Evolutionary conservation across 192 early-diverging fungal genomes (phyloP), one percentile per base, ranked within the genome.

Genomic region (Backusella macrospora): DNA sequence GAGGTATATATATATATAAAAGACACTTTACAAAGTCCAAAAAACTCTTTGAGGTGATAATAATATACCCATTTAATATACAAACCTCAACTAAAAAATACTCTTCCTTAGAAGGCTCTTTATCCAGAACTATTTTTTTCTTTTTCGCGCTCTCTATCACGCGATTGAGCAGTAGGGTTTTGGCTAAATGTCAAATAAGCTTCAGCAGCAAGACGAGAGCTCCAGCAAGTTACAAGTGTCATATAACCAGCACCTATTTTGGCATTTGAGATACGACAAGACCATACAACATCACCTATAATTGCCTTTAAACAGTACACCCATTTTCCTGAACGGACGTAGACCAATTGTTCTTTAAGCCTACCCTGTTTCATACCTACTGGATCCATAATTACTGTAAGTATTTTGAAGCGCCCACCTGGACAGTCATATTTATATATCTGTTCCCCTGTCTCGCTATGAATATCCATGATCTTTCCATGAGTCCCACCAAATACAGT

Each of bases 141-240:
- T 52, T 52, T 8, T 23, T 52, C 49, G 7, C 18, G 16, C 18
- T 52, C 16, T 10, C 49, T 16, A 52, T 52, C n/a, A n/a, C 18
- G 18, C 18, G 49, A 6, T n/a, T 68, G 66, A 26, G 42, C 66
- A 13, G 15, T 42, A 6, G 66, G 66, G 12, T 46, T 68, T 34
- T 68, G 66, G 14, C 66, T 68, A 18, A 74, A 74, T 18, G 44
- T 64, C 15, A 64, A 45, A 26, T 67, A 46, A 3, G 46, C 15
- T 48, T 74, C 73, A 40, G 65, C 64, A 26, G 63, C 48, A 13
- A 72, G 40, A 12, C 75, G 62, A 34, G 75, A 77, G 18, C 63
- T 65, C 70, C 70, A 72, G 0, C 48, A 46, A 15, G 75, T 77
- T 0, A 70, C 75, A 47, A 77, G 39, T 4, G 70, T 66, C 70